Conservation (phyloP, 2,329 filamentous ascomycete genomes). For the Trichoderma oligosporum region DNA sequence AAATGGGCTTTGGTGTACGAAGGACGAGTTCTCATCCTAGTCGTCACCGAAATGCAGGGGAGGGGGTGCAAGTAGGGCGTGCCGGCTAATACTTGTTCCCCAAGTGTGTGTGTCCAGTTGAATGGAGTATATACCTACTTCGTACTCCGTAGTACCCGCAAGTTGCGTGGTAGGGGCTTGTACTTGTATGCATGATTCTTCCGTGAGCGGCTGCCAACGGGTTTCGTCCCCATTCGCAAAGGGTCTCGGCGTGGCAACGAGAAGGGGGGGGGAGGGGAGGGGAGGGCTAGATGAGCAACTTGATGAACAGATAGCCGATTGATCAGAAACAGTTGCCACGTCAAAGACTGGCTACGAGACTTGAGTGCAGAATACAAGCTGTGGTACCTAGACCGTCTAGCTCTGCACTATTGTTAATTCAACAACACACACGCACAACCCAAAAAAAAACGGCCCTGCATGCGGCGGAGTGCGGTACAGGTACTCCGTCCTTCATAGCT, state of each 20-base stretch:
- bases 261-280: no score
- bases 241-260: neutral
- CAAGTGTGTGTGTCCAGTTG: neutral
- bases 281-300: neutral
- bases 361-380: no score
- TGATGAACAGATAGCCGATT: neutral
- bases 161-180: neutral
- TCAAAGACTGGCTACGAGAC: neutral
- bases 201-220: neutral
- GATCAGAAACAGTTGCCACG: neutral
- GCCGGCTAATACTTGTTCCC: neutral
- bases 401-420: no score
- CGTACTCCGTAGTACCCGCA: neutral
- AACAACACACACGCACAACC: no score
- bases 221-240: neutral
- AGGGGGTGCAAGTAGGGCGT: constrained; percentile 23
- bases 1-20: constrained; percentile 4
- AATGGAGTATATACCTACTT: neutral
- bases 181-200: neutral
- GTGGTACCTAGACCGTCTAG: no score
- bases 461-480: no score
- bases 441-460: no score
- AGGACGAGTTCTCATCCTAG: constrained; percentile 19
- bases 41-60: constrained; percentile 29
- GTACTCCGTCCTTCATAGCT: neutral